Conservation (phyloP, 192 early-diverging fungal species). For the Coemansia sp. region DNA sequence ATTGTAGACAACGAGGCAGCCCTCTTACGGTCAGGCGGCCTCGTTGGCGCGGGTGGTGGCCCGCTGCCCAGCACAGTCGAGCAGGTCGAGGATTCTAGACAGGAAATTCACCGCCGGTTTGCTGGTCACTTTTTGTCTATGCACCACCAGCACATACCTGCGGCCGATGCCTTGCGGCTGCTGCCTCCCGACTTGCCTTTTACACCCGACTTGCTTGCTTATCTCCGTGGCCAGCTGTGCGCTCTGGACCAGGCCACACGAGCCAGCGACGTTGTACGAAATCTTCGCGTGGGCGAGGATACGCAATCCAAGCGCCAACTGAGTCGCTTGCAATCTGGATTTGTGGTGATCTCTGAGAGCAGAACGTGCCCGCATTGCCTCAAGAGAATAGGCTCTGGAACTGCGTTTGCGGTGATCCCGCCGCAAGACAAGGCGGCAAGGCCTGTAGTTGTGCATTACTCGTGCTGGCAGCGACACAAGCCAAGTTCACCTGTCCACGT, state of each 20-base stretch:
- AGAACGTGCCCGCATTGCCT: slow-evolving; percentile 51
- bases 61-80: neutral
- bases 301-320: slow-evolving; percentile 43
- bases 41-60: neutral
- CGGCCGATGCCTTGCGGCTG: slow-evolving; percentile 29
- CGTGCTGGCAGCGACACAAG: slow-evolving; percentile 51
- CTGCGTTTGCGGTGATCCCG: slow-evolving; percentile 48
- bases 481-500: neutral
- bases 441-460: slow-evolving; percentile 49
- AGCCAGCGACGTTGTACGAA: slow-evolving; percentile 31
- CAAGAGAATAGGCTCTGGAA: slow-evolving; percentile 55
- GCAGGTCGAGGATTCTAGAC: slow-evolving; percentile 13
- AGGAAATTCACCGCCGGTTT: slow-evolving; percentile 31
- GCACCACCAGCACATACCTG: slow-evolving; percentile 36
- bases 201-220: slow-evolving; percentile 45
- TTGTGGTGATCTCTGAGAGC: slow-evolving; percentile 38
- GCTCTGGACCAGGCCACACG: slow-evolving; percentile 39
- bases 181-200: slow-evolving; percentile 54
- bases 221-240: slow-evolving; percentile 58
- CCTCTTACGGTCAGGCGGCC: neutral
- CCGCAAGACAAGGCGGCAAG: slow-evolving; percentile 4
- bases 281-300: slow-evolving; percentile 34
- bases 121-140: slow-evolving; percentile 38
- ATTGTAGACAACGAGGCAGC: slow-evolving; percentile 32
- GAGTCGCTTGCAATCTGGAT: slow-evolving; percentile 23